Percentiles rank a stretch among this genome's conserved stretches.
Evolutionary conservation across 305 asterid species (phyloP).

Genomic region (Plantago rigida): DNA sequence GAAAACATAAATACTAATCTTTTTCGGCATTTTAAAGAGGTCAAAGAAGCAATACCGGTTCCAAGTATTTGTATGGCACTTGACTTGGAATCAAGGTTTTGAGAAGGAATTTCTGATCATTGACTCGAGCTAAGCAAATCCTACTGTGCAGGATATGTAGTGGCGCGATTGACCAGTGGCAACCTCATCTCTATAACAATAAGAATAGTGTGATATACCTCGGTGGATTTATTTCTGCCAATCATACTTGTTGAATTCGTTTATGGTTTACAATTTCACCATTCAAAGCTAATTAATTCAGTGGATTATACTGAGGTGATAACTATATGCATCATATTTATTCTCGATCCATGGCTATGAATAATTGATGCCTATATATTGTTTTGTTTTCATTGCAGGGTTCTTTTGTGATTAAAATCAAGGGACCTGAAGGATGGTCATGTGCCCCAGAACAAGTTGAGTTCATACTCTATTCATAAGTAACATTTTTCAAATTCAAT

Average conservation of each 20-base stretch:
- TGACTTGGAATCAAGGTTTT: neutral
- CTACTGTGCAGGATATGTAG: neutral
- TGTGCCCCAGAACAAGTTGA: conserved; percentile 86
- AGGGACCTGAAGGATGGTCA: conserved; percentile 94
- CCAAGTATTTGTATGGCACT: too few species aligned
- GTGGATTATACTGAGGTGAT: neutral
- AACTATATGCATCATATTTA: conserved; percentile 3
- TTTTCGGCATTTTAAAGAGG: neutral
- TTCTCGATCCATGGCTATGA: neutral
- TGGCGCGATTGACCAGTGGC: neutral
- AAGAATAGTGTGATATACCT: neutral
- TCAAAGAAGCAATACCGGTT: neutral
- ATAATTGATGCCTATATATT: conserved; percentile 20
- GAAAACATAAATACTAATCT: neutral
- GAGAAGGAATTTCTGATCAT: neutral
- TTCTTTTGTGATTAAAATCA: conserved; percentile 74
- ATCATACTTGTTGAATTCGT: conserved; percentile 6
- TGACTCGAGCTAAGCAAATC: neutral
- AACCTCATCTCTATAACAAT: neutral
- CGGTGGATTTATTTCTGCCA: neutral
- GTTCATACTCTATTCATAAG: conserved; percentile 33
- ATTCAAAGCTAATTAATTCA: conserved; percentile 1
- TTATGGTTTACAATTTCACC: conserved; percentile 10
- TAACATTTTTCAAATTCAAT: conserved; percentile 12
- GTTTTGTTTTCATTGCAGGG: conserved; percentile 49